Conservation (phyloP, 2,329 filamentous ascomycete species). For the Teratosphaeria gauchensis region DNA sequence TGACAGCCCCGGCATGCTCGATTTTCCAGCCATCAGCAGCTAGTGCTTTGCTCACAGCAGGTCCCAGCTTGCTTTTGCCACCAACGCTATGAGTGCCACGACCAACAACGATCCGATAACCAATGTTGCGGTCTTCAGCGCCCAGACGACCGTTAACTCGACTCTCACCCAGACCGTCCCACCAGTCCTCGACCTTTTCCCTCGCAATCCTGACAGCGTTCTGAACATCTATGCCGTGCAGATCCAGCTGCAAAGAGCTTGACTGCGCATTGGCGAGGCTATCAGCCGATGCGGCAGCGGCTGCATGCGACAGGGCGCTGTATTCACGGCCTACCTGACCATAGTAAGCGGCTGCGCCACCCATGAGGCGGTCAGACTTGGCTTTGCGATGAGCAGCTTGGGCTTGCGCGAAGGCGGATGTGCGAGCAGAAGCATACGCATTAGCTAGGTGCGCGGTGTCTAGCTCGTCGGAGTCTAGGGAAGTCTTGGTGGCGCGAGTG, state of each 20-base stretch:
- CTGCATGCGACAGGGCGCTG: constrained; percentile 46
- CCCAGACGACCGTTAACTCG: constrained; percentile 39
- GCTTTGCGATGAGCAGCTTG: constrained; percentile 48
- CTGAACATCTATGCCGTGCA: constrained; percentile 74
- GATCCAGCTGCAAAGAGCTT: constrained; percentile 49
- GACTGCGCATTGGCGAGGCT: constrained; percentile 60
- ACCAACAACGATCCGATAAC: constrained; percentile 72
- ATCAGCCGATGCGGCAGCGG: constrained; percentile 60
- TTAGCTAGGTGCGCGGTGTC: constrained; percentile 7
- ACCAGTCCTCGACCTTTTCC: constrained; percentile 62
- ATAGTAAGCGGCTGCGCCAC: constrained; percentile 68
- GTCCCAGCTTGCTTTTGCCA: constrained; percentile 65
- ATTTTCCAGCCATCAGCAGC: constrained; percentile 75
- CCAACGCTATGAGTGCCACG: constrained; percentile 67
- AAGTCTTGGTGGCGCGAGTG: not conserved
- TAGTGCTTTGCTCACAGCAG: constrained; percentile 68
- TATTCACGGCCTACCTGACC: constrained; percentile 59
- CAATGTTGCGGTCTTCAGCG: constrained; percentile 37
- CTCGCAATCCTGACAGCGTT: constrained; percentile 73
- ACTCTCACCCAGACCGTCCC: constrained; percentile 59
- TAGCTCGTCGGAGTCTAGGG: constrained; percentile 11
- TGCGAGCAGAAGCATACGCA: constrained; percentile 36
- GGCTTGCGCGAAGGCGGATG: constrained; percentile 48
- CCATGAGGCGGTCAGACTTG: constrained; percentile 63
- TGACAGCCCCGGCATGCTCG: constrained; percentile 59